Evolutionary conservation across 225 moss, liverwort and hornwort species (phyloP), one percentile per base, ranked within the genome.

Genomic region (Straminergon stramineum): DNA sequence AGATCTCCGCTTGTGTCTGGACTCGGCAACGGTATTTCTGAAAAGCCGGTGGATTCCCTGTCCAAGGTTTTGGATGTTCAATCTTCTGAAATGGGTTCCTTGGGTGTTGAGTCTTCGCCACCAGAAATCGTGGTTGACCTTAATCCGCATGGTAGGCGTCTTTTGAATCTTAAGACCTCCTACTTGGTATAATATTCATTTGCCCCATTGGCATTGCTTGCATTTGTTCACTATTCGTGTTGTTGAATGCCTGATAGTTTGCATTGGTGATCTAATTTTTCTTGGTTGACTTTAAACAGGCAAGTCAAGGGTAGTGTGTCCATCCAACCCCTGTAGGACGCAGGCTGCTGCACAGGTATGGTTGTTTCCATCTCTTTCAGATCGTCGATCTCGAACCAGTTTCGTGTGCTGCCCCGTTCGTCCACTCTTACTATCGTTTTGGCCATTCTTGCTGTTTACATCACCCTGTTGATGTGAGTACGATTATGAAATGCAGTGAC

Each of bases 41-140:
- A 86, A 88, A 88, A 90, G 78, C 88, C 86, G 30, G 70, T 82
- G 75, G 86, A 90, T 69, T 88, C 88, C 48, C 43, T 85, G 68
- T 88, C 56, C 11, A 45, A 82, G 82, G 88, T 82, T 82, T 83
- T 92, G 82, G 63, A 86, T 82, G 92, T 77, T 48, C 82, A 82
- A 58, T 57, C 77, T 32, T 88, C 90, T 56, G 81, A 75, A 34
- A 35, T 58, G 52, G 81, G 11, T 78, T 63, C 88, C 43, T 58
- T 82, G 10, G 86, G 71, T 55, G 31, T 79, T 70, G 82, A 86
- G 31, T 77, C 78, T 56, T 64, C 82, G 57, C 57, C 58, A 37
- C 57, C 32, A 9, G 85, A 85, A 64, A 37, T 77, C 21, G 69
- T 63, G 23, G 76, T 92, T 53, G 82, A 90, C 56, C 45, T 90